Conservation (phyloP, 1,284 basidiomycete species). For the Cryptococcus hybrid region DNA sequence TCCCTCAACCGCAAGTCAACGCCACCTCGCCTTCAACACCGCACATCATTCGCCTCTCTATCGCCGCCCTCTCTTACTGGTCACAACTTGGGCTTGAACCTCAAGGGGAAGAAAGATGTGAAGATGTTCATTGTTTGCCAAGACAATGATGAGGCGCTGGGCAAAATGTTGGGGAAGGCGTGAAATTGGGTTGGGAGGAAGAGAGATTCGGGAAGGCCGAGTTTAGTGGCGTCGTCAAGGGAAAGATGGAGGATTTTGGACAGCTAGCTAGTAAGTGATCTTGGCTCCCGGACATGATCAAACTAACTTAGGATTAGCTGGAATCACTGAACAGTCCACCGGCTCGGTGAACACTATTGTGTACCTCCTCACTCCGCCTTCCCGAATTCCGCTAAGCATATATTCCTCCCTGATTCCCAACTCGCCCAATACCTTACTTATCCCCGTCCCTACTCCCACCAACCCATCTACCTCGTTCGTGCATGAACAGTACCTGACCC, state of each 20-base stretch:
- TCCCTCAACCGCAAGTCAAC: slow-evolving; percentile 19
- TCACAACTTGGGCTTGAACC: slow-evolving; percentile 39
- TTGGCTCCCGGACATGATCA: background rate
- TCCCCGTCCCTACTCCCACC: slow-evolving; percentile 13
- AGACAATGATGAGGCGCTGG: slow-evolving; percentile 3
- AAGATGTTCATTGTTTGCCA: slow-evolving; percentile 24
- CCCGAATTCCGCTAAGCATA: background rate
- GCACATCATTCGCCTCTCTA: slow-evolving; percentile 29
- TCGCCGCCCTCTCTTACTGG: slow-evolving; percentile 39
- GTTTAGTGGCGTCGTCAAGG: too few species aligned
- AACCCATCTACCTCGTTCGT: background rate
- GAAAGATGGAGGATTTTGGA: background rate
- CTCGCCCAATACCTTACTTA: slow-evolving; percentile 3
- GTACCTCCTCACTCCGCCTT: slow-evolving; percentile 1
- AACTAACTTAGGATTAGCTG: background rate
- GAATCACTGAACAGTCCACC: background rate
- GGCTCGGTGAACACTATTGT: slow-evolving; percentile 7
- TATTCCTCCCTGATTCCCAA: slow-evolving; percentile 2
- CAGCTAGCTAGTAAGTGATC: background rate
- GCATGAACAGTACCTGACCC: background rate
- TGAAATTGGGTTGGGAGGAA: slow-evolving; percentile 17
- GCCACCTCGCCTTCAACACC: slow-evolving; percentile 22
- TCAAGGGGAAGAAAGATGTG: slow-evolving; percentile 37
- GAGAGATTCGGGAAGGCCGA: slow-evolving; percentile 2
- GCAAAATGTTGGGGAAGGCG: slow-evolving; percentile 17